These are phyloP conservation scores for Cystobasidium onofrii DNA, from an alignment of 768 basidiomycete species.

Conservation along the genomic window DNA sequence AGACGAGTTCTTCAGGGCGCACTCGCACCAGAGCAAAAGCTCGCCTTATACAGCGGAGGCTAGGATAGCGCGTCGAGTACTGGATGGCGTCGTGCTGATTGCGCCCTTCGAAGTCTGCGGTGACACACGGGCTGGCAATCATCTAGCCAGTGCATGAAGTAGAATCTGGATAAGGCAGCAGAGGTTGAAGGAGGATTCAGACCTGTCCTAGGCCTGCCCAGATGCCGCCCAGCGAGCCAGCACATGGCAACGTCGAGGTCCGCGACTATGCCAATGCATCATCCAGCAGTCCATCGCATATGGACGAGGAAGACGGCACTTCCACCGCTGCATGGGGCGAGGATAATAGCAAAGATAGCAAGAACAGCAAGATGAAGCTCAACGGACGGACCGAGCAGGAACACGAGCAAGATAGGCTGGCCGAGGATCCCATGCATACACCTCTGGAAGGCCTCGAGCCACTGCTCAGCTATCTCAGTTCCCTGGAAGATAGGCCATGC, in stretches of 20 bases:
- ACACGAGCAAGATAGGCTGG: not conserved
- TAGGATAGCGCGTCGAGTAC: no score
- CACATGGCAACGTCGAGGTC: not conserved
- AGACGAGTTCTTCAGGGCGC: no score
- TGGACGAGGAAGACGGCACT: not conserved
- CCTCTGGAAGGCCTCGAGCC: constrained; percentile 3
- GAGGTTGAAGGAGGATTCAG: no score
- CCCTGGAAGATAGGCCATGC: not conserved
- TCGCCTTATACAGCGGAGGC: no score
- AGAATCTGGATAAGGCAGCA: no score
- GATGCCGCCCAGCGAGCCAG: not conserved
- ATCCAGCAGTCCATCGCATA: not conserved
- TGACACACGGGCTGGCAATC: not conserved
- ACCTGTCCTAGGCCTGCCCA: no score
- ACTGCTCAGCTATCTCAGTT: not conserved
- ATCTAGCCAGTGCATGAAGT: no score
- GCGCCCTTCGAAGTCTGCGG: not conserved
- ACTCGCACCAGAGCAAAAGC: no score
- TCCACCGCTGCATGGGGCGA: not conserved
- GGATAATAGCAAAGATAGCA: not conserved
- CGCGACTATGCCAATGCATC: not conserved
- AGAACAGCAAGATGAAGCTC: not conserved
- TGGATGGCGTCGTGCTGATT: not conserved
- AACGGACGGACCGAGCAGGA: not conserved
- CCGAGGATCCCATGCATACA: not conserved